These are phyloP conservation scores for Calonectria pteridis DNA, from an alignment of 2,329 filamentous ascomycete genomes.

Conservation along the genomic window DNA sequence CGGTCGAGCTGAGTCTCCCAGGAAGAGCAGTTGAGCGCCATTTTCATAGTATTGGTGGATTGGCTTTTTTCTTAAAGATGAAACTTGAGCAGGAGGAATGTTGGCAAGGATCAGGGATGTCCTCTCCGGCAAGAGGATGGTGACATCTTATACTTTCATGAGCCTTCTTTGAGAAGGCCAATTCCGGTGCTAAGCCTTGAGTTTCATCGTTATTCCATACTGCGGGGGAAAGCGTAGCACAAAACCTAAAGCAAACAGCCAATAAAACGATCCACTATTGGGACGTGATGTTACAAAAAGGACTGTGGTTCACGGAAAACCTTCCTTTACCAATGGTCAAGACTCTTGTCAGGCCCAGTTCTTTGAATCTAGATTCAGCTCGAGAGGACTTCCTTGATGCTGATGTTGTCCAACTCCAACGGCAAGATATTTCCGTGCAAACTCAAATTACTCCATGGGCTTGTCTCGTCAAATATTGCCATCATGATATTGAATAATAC, in stretches of 20 bases:
- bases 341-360: not conserved
- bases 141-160: not conserved
- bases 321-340: not conserved
- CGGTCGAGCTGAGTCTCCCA: not conserved
- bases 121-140: not conserved
- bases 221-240: not conserved
- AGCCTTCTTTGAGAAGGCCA: not conserved
- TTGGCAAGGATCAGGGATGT: not conserved
- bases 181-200: not conserved
- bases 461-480: not conserved
- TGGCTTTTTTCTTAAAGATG: not conserved
- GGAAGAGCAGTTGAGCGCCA: not conserved
- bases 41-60: not conserved
- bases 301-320: not conserved
- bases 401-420: not conserved
- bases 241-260: not conserved
- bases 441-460: not conserved
- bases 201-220: not conserved
- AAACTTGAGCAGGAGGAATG: not conserved
- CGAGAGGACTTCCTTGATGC: not conserved
- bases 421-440: not conserved
- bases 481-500: not conserved
- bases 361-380: not conserved
- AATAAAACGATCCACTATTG: not conserved
- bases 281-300: not conserved